Conservation (phyloP, 2,329 filamentous ascomycete species). For the Capronia epimyces region DNA sequence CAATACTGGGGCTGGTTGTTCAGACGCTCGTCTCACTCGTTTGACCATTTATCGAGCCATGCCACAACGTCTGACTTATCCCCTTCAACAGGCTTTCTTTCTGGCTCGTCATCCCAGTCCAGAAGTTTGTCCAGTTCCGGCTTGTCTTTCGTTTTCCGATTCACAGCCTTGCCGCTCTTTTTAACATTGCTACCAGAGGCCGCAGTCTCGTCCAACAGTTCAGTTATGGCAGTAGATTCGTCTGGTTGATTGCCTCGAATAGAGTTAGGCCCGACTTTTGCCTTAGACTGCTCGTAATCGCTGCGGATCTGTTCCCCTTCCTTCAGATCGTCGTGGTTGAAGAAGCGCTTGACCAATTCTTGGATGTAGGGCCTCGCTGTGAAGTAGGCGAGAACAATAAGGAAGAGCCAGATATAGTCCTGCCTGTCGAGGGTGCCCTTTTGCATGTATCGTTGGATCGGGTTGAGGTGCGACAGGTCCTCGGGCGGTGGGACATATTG, state of each 20-base stretch:
- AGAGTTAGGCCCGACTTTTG: conserved; percentile 24
- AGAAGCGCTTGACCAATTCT: conserved; percentile 20
- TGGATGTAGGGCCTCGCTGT: conserved; percentile 25
- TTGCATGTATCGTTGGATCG: conserved; percentile 28
- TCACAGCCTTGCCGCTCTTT: conserved; percentile 16
- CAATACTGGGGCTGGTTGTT: neutral
- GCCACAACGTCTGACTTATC: conserved; percentile 25
- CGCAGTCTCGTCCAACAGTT: conserved; percentile 6
- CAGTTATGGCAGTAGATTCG: conserved; percentile 11
- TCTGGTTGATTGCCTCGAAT: conserved; percentile 22
- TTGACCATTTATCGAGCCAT: conserved; percentile 28
- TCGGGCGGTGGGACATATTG: conserved; percentile 24
- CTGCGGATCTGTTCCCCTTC: conserved; percentile 17
- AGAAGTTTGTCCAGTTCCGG: conserved; percentile 25
- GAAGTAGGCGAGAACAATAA: conserved; percentile 26
- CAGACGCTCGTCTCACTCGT: conserved; percentile 4
- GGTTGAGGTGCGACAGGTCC: conserved; percentile 26
- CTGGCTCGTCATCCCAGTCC: conserved; percentile 29
- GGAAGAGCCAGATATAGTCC: conserved; percentile 23
- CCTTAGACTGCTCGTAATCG: conserved; percentile 22
- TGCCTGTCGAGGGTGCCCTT: conserved; percentile 25
- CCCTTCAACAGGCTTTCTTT: conserved; percentile 13
- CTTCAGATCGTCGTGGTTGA: conserved; percentile 14
- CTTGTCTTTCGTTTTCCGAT: conserved; percentile 28
- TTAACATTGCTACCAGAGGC: conserved; percentile 14